Evolutionary conservation across 441 rosid genomes (phyloP), one percentile per base, ranked within the genome.

Genomic region (Populus hybrid): DNA sequence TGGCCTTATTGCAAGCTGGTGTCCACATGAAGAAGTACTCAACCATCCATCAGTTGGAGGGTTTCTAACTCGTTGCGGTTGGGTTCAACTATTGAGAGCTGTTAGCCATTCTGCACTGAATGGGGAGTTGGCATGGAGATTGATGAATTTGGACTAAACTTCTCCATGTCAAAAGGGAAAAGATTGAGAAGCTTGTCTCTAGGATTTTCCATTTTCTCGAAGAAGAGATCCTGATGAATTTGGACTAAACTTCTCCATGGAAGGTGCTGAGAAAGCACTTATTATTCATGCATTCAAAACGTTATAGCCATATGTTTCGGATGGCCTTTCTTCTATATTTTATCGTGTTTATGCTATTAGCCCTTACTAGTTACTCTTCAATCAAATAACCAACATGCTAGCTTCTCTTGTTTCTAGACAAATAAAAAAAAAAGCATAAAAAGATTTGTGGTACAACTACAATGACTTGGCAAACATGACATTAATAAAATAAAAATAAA

Each of bases 351-450:
- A 82, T 11, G 9, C 84, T 8, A 28, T 84, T 26, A 26, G 28
- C 4, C 88, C 88, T 28, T 7, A 82, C 2, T 84, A 86, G 12
- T 34, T 76, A 0, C 78, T 72, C 2, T 40, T 64, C 32, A 64
- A 81, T 12, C 76, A 82, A 21, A 53, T 82, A 28, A 14, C 16
- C 7, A 57, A n/a, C 19, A 36, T 36, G 40, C 40, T 36, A 36
- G 38, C 38, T 35, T 35, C 5, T 28, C 30, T 92, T 95, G 67
- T 95, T 26, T 26, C 28, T 26, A 26, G 28, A 26, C 28, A 1
- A 26, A 26, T 26, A 26, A 26, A 26, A 26, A 26, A 26, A 26
- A 26, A 26, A 26, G 28, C 28, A 26, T 26, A 26, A 26, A 26
- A 26, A 26, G 28, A 26, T 26, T 26, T 26, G 28, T 26, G 28